Evolutionary conservation across 345 rosid genomes (phyloP).

Genomic region (Schrenkiella parvula): DNA sequence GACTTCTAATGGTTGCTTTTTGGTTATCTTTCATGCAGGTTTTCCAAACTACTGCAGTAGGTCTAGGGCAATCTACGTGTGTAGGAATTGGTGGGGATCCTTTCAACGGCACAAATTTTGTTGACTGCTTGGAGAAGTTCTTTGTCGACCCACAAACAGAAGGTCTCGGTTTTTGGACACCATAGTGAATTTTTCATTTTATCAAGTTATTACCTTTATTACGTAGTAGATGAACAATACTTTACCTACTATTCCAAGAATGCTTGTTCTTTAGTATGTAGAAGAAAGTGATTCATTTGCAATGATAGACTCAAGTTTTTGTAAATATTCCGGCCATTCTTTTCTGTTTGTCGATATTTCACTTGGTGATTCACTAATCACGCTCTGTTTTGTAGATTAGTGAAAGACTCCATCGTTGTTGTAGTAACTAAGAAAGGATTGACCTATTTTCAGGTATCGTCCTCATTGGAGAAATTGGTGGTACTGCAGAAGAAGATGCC

Average conservation of each 20-base stretch:
- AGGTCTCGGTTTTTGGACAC: constrained; percentile 43
- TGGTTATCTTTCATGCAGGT: constrained; percentile 43
- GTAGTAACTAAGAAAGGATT: not conserved
- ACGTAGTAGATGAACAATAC: not conserved
- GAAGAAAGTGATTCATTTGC: not conserved
- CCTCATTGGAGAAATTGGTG: constrained; percentile 96
- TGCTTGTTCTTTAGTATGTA: not conserved
- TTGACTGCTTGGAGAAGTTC: constrained; percentile 76
- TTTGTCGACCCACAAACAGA: constrained; percentile 82
- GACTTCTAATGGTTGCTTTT: not conserved
- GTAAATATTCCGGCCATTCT: not conserved
- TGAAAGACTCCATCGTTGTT: not conserved
- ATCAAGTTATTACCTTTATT: not conserved
- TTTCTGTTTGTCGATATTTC: not conserved
- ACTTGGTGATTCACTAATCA: not conserved
- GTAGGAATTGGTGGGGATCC: constrained; percentile 95
- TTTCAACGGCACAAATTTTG: constrained; percentile 88
- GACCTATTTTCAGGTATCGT: constrained; percentile 54
- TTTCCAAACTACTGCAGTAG: constrained; percentile 88
- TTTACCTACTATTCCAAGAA: not conserved
- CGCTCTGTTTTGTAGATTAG: not conserved
- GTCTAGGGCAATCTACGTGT: constrained; percentile 86
- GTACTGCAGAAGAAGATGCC: constrained; percentile 98
- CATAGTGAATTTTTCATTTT: not conserved
- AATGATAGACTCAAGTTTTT: not conserved